A percentile compares a stretch with the other conserved stretches of the same genome.
Evolutionary conservation across 1,284 basidiomycete genomes (phyloP).

Genomic region (Kwoniella shivajii): DNA sequence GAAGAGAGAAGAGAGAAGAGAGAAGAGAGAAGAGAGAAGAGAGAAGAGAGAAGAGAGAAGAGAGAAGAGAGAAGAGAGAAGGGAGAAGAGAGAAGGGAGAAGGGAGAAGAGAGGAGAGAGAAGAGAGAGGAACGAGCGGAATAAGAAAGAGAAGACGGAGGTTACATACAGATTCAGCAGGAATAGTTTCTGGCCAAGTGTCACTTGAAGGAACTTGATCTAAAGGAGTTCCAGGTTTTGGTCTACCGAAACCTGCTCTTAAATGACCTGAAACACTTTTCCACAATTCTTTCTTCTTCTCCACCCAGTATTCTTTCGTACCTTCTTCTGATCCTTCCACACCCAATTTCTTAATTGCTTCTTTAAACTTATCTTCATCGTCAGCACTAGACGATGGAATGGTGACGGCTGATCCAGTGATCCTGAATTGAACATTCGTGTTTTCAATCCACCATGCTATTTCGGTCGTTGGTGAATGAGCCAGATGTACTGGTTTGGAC

Average conservation of each 20-base stretch:
- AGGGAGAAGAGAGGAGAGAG: background rate
- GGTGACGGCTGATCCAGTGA: conserved; percentile 41
- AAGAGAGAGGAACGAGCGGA: background rate
- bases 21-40: too few relatives aligned
- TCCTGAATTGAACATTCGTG: conserved; percentile 46
- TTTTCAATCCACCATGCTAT: conserved; percentile 49
- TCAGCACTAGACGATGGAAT: conserved; percentile 25
- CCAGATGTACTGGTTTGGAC: conserved; percentile 47
- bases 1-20: background rate
- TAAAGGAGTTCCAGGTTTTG: conserved; percentile 42
- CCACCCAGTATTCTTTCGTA: conserved; percentile 41
- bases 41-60: too few relatives aligned
- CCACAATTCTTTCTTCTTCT: conserved; percentile 41
- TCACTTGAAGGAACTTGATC: conserved; percentile 33
- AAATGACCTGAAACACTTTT: conserved; percentile 43
- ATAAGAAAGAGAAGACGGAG: background rate
- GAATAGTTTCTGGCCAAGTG: conserved; percentile 36
- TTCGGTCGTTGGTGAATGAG: conserved; percentile 33
- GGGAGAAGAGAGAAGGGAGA: background rate
- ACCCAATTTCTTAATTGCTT: conserved; percentile 11
- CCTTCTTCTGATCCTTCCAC: conserved; percentile 25
- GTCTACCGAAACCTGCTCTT: conserved; percentile 49
- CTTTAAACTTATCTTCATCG: background rate
- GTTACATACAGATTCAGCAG: conserved; percentile 33
- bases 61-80: background rate